phyloP scores from a whole-genome alignment of 805 yeast species.

The Wickerhamiella musiphila region DNA sequence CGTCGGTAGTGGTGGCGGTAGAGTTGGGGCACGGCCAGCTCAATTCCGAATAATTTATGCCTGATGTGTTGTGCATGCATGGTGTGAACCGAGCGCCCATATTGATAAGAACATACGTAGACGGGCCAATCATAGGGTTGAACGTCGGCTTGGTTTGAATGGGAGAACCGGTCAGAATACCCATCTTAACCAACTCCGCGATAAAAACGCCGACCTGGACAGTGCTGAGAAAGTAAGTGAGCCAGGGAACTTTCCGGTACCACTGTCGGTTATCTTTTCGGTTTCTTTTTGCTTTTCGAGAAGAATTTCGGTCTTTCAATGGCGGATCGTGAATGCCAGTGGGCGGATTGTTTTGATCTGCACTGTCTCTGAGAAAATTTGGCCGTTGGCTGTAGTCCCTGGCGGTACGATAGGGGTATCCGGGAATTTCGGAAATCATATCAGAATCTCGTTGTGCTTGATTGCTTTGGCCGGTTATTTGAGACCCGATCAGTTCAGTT shows the following conservation, averaged over 20 bases:
- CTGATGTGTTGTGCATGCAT: slow-evolving; percentile 40
- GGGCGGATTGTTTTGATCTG: no score
- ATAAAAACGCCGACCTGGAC: slow-evolving; percentile 37
- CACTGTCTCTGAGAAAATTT: no score
- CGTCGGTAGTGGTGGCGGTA: slow-evolving; percentile 35
- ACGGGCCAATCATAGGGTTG: slow-evolving; percentile 69
- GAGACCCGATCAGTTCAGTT: no score
- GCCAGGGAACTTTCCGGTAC: slow-evolving; percentile 16
- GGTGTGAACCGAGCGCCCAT: slow-evolving; percentile 60
- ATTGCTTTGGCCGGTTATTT: no score
- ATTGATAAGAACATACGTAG: slow-evolving; percentile 43
- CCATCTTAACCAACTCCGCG: slow-evolving; percentile 42
- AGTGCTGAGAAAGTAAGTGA: slow-evolving; percentile 16
- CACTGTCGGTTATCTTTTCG: slow-evolving; percentile 1
- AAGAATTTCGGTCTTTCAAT: no score
- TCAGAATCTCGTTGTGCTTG: no score
- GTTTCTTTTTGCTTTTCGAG: background rate
- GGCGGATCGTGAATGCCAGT: no score
- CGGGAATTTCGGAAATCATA: no score
- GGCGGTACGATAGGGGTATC: no score
- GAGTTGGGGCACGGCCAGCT: slow-evolving; percentile 55
- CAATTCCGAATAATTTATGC: slow-evolving; percentile 27
- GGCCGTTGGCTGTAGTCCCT: no score
- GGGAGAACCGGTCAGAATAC: slow-evolving; percentile 40
- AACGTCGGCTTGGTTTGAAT: slow-evolving; percentile 54